These are phyloP conservation scores for Starmerella floris DNA, from an alignment of 805 yeast genomes.

Conservation along the genomic window DNA sequence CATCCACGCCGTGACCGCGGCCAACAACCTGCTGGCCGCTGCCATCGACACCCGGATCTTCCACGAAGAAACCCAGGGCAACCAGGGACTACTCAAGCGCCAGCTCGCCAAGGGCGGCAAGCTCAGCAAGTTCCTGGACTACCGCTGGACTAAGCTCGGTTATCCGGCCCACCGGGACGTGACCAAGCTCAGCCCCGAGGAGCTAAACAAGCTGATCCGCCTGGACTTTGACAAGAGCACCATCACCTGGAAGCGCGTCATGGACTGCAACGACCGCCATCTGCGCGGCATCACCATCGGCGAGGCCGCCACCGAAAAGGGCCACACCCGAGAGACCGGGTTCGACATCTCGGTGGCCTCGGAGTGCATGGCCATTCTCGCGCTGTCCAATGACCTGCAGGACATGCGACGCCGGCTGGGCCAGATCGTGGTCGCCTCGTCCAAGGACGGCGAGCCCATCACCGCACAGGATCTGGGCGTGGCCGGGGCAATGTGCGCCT, in stretches of 20 bases:
- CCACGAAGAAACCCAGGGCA: conserved; percentile 81
- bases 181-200: conserved; percentile 62
- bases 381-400: conserved; percentile 58
- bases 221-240: conserved; percentile 81
- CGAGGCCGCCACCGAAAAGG: conserved; percentile 86
- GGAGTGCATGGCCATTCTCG: conserved; percentile 91
- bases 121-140: conserved; percentile 45
- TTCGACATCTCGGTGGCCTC: conserved; percentile 95
- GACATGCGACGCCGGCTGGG: conserved; percentile 86
- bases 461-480: conserved; percentile 91
- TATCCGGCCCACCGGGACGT: conserved; percentile 58
- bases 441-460: conserved; percentile 60
- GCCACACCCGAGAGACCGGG: conserved; percentile 71
- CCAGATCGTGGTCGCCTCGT: conserved; percentile 75
- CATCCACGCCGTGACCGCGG: conserved; percentile 90
- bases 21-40: conserved; percentile 86
- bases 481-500: conserved; percentile 90
- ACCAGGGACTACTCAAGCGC: conserved; percentile 56
- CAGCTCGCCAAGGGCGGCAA: conserved; percentile 64
- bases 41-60: conserved; percentile 95
- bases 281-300: conserved; percentile 82
- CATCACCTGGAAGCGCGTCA: conserved; percentile 84
- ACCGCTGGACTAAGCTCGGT: conserved; percentile 65
- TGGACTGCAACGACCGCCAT: conserved; percentile 88
- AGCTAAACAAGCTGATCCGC: conserved; percentile 59